These are phyloP conservation scores for Babesia gibsoni DNA, from an alignment of 169 alveolate species.

Conservation along the genomic window DNA sequence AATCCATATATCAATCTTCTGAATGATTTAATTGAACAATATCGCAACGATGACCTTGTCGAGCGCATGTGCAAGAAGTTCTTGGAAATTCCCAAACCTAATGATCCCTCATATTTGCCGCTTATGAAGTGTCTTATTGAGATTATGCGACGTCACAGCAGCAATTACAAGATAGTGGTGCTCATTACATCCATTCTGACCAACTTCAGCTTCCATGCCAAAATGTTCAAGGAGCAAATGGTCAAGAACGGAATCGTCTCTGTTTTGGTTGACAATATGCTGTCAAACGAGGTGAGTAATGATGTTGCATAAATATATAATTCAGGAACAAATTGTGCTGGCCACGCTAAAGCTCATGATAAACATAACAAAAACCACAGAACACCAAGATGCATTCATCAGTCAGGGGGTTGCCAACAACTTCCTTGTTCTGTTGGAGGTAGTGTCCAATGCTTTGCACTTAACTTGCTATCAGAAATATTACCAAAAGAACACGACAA, in stretches of 20 bases:
- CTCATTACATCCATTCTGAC: slow-evolving; percentile 31
- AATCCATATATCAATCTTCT: slow-evolving; percentile 34
- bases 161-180: slow-evolving; percentile 23
- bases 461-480: slow-evolving; percentile 11
- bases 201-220: slow-evolving; percentile 49
- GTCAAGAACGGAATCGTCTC: slow-evolving; percentile 14
- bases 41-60: slow-evolving; percentile 11
- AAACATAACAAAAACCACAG: slow-evolving; percentile 44
- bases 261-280: slow-evolving; percentile 16
- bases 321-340: slow-evolving; percentile 26
- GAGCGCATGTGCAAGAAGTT: slow-evolving; percentile 45
- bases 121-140: slow-evolving; percentile 22
- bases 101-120: slow-evolving; percentile 29
- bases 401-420: slow-evolving; percentile 29
- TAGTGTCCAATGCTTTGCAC: background rate
- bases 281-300: slow-evolving; percentile 1
- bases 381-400: slow-evolving; percentile 40
- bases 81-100: slow-evolving; percentile 41
- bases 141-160: slow-evolving; percentile 7
- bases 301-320: background rate
- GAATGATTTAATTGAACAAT: slow-evolving; percentile 28
- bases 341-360: slow-evolving; percentile 57
- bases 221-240: slow-evolving; percentile 35
- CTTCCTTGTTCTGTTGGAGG: slow-evolving; percentile 31
- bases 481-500: slow-evolving; percentile 4